Conservation (phyloP, 805 yeast genomes). For the Metschnikowia hibisci region DNA sequence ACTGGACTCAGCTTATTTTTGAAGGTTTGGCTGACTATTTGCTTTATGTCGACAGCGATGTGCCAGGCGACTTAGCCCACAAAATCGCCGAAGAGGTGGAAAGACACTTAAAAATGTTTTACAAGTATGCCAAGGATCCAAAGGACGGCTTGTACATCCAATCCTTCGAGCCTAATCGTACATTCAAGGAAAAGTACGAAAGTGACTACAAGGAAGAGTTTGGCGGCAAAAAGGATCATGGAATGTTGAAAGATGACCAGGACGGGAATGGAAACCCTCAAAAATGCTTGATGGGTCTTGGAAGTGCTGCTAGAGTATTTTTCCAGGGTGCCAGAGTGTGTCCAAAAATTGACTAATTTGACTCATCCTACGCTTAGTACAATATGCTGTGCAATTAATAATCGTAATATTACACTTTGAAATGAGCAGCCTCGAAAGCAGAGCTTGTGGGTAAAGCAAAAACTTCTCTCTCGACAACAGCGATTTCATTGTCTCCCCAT, state of each 20-base stretch:
- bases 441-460: conserved; percentile 53
- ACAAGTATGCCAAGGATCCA: conserved; percentile 54
- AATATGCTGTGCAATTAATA: neutral
- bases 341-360: conserved; percentile 8
- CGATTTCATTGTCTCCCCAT: conserved; percentile 53
- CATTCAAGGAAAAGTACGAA: conserved; percentile 49
- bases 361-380: neutral
- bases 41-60: conserved; percentile 44
- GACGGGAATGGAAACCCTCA: conserved; percentile 35
- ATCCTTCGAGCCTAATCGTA: conserved; percentile 53
- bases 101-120: conserved; percentile 55
- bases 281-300: conserved; percentile 58
- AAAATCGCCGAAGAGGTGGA: conserved; percentile 41
- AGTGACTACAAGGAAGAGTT: conserved; percentile 47
- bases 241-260: conserved; percentile 51
- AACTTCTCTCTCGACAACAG: conserved; percentile 74
- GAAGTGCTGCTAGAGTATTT: conserved; percentile 65
- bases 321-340: conserved; percentile 60
- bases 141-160: conserved; percentile 58
- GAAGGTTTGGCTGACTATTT: conserved; percentile 69
- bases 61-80: conserved; percentile 32
- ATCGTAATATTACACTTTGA: conserved; percentile 7
- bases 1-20: conserved; percentile 58
- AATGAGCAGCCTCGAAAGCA: conserved; percentile 55
- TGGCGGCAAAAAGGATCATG: conserved; percentile 51